Evolutionary conservation across 2,329 filamentous ascomycete genomes (phyloP), one percentile per base, ranked within the genome.

Genomic region (Botryotinia globosa): DNA sequence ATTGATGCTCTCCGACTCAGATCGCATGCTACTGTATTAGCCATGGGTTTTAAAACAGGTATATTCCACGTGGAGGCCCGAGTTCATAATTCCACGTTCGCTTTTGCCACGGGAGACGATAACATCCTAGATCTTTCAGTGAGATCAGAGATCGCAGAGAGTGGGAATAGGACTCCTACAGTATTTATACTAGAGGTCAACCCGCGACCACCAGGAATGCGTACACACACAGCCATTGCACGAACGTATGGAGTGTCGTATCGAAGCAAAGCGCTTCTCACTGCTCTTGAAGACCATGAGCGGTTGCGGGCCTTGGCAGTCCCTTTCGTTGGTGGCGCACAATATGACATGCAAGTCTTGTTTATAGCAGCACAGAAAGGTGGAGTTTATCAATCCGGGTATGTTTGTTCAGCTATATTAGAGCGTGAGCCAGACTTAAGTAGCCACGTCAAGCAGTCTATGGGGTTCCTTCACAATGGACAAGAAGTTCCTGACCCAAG

Each of bases 301-400:
- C 34, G 58, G 14, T 61, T 61, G 58, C 58, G 58, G 34, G 58
- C 58, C 12, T 9, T 61, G 34, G 37, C 58, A 22, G 34, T 61
- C 16, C 32, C 58, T 39, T 61, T 61, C 37, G 22, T 61, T 39
- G 58, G 58, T 14, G 58, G 34, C 22, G 58, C 58, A n/a, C 58
- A 61, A 61, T 61, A 61, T 25, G 34, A 61, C 12, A 61, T 61
- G 58, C 58, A 61, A 37, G 58, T 61, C 34, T 61, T 61, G 34
- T 61, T 61, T 25, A 61, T 61, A 39, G 58, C 58, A 16, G 58
- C 34, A 61, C 58, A 61, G 25, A 61, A 61, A 61, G 58, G 58
- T 61, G 58, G 58, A n/a, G 34, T 61, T 8, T 61, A 61, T 61
- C 58, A 39, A 12, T 61, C 58, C 16, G 58, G 58, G 12, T 34